Evolutionary conservation across 169 alveolate genomes (phyloP), one percentile per base, ranked within the genome.

Genomic region (Amoebophrya sp.): DNA sequence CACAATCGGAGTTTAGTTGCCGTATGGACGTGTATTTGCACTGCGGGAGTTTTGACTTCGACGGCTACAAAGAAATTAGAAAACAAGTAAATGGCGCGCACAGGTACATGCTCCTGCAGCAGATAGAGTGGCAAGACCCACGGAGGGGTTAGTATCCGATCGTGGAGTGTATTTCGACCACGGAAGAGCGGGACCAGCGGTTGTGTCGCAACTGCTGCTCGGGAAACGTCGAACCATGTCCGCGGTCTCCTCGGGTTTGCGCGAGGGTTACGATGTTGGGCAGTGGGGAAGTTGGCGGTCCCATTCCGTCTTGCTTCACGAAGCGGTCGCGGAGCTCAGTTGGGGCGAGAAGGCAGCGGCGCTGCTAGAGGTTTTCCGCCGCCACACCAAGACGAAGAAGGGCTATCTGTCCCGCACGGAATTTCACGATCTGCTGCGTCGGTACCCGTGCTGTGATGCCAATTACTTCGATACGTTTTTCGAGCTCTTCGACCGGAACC

Each of bases 251-350:
- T 89, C 91, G 39, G 91, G 91, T 25, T 54, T 89, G 7, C 91
- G 41, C 12, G 91, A 40, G 35, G 91, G 91, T 2, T 89, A 89
- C 91, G 29, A 40, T 2, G 32, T 53, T 0, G 91, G 18, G 77
- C 91, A 89, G 23, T 89, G 91, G 91, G 91, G 91, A 1, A 40
- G 39, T 40, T 89, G 91, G 91, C 40, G 91, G 54, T 39, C 77
- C 39, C 91, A 89, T 39, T 40, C 77, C 10, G 77, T 89, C 7
- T 53, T 89, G 38, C 23, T 89, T 35, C 91, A 89, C 29, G 77
- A 89, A 54, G 40, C 41, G 0, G 39, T 89, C 0, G 77, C 77
- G 0, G 77, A 89, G 39, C 23, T 89, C n/a, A 40, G 41, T 40
- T 89, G 91, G 91, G 3, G 33, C 39, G 91, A 89, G n/a, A 39